A percentile compares a stretch with the other conserved stretches of the same genome.
phyloP scores from a whole-genome alignment of 2,329 filamentous ascomycete species.

The Immersiporthe knoxdaviesiana region DNA sequence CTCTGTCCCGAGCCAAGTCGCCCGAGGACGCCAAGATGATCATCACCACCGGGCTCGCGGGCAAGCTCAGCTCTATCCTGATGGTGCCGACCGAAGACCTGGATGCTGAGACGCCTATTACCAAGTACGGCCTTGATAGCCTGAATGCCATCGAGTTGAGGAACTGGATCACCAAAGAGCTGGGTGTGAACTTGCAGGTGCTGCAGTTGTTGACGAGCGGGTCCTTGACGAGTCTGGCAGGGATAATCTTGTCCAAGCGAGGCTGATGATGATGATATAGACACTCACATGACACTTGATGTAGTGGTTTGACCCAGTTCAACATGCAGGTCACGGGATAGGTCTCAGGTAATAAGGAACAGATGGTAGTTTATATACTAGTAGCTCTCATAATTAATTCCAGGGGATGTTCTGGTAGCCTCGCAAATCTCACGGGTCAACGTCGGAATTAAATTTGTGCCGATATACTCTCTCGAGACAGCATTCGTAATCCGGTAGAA shows the following conservation, averaged over 20 bases:
- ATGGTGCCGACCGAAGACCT: slow-evolving; percentile 45
- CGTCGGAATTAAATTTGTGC: too few species aligned
- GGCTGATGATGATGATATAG: slow-evolving; percentile 32
- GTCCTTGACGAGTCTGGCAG: slow-evolving; percentile 3
- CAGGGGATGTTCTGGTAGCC: too few species aligned
- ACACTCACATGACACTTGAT: too few species aligned
- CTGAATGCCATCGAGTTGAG: slow-evolving; percentile 38
- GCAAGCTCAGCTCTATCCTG: slow-evolving; percentile 53
- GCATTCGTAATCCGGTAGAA: too few species aligned
- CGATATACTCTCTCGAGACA: too few species aligned
- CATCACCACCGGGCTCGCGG: slow-evolving; percentile 50
- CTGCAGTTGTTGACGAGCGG: slow-evolving; percentile 58
- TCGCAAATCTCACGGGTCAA: too few species aligned
- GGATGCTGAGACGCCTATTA: slow-evolving; percentile 35
- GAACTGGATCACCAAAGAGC: slow-evolving; percentile 46
- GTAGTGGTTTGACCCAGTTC: neutral
- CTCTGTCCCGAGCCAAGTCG: slow-evolving; percentile 47
- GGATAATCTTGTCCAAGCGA: slow-evolving; percentile 3
- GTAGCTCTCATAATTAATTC: too few species aligned
- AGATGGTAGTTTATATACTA: too few species aligned
- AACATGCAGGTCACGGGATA: neutral
- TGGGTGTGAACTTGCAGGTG: slow-evolving; percentile 57
- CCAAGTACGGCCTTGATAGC: slow-evolving; percentile 37
- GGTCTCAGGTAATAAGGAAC: neutral
- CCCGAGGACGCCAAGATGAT: slow-evolving; percentile 50